Base-by-base conservation (phyloP, 106 monocot species). In the Alisma plantagoaquatica region DNA sequence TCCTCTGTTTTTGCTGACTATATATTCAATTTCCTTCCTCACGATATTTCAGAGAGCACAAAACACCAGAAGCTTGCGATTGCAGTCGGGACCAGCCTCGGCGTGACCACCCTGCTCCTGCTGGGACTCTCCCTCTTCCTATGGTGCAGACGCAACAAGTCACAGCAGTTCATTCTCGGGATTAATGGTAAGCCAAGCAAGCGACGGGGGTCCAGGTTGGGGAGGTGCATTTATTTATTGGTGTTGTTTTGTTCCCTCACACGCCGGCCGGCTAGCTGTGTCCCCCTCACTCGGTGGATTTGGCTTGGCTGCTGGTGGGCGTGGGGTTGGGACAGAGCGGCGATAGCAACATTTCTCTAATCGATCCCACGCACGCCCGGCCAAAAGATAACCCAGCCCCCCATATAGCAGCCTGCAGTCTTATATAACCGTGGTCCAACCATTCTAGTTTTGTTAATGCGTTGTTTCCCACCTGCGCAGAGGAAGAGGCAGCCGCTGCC, bases 31-130 rank as follows among this genome's bases (percentile, higher is more conserved):
- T n/a, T n/a, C n/a, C n/a, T n/a, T n/a, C n/a, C n/a, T n/a, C n/a
- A n/a, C n/a, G n/a, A n/a, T n/a, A n/a, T n/a, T n/a, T n/a, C 64
- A 82, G 82, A 54, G 69, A 60, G 42, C 48, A 19, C 73, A 22
- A 77, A 64, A 50, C 29, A 53, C 11, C 46, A 70, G 58, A 88
- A 80, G 56, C 56, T 96, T 33, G 81, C 84, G 20, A 43, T 88
- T 58, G 78, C 80, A 1, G 57, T 88, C 32, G 96, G 84, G 10
- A 62, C 73, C 23, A 76, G 84, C 51, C 49, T 84, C 6, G 75
- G 80, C 45, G 68, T 56, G 44, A 67, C 65, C 54, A 43, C 65
- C 1, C 23, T 78, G 27, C 51, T 79, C 7, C 56, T 88, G 2
- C 43, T 81, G 7, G n/a, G 68, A 12, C 0, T 74, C 23, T 30